Base-by-base conservation (phyloP, 2,329 filamentous ascomycete species). In the Xylaria digitata region DNA sequence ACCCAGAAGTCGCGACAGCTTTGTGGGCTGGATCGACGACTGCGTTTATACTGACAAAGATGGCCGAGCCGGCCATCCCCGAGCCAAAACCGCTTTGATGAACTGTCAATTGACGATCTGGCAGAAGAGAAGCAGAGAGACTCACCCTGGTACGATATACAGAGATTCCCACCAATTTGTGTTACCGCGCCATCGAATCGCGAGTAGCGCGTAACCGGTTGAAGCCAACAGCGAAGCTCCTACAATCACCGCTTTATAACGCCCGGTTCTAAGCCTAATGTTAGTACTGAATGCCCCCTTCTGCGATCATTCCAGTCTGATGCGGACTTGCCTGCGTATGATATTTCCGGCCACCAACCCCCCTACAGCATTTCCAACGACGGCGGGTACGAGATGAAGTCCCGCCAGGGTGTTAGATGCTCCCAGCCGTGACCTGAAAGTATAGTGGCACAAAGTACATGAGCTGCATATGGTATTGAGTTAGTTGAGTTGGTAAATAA, bases 391-490 rank as follows among this genome's bases (percentile, higher is more conserved):
- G 0, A 93, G 80, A 71, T 92, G 88, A 0, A 85, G 78, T 0
- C 85, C 85, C 0, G 90, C 88, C 1, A 81, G 78, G 0, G 89
- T 88, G 50, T 85, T 87, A 0, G 86, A 87, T 2, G 83, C 84
- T 0, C 82, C 82, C 79, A 5, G 84, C 79, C 0, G 89, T 89
- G 0, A 90, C 85, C 64, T 91, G 87, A 69, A 92, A 93, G 77
- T 92, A 92, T 0, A 92, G 77, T 0, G 90, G 90, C 0, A 92
- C 84, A 0, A 85, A 84, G 61, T 88, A 89, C 86, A 92, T 89
- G 74, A 89, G 81, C 78, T 83, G 3, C 2, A 19, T 23, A 5
- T 21, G 17, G 6, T 2, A 21, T 37, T 66, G 49, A 11, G 56
- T 69, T 54, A 46, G 72, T 69, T 11, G 43, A 30, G 8, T 23